Evolutionary conservation across 106 monocot genomes (phyloP), one percentile per base, ranked within the genome.

Genomic region (Allium sativum): DNA sequence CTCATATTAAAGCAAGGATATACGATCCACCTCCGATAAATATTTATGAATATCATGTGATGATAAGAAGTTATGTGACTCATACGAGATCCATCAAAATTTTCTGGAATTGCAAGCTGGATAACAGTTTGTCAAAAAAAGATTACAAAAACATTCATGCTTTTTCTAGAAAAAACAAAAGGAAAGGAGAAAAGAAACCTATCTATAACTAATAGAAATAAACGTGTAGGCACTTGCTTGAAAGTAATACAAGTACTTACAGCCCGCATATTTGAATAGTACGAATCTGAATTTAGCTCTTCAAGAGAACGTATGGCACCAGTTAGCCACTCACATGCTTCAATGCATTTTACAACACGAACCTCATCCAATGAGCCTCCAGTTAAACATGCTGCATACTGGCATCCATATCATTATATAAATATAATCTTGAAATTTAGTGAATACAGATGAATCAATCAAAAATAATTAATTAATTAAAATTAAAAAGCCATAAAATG

Each of bases 311-410:
- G 73, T 44, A 91, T 55, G 19, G 87, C 87, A 80, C 77, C 64
- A 62, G 82, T 88, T 65, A 96, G 79, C 96, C 96, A 96, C 72
- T 96, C 96, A 76, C 91, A 96, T 61, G 91, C 84, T 75, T 96
- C 96, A 65, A 96, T 69, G 53, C 77, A 87, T 64, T 87, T 82
- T 41, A 82, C 56, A 87, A 96, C 84, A 40, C 69, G 76, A 22
- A 66, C 63, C 44, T 96, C 96, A 69, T 91, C 91, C 62, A 96
- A 88, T 56, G 84, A 82, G 46, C 87, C 87, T 64, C 78, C 84
- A 45, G 78, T 91, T 51, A 96, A 66, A 65, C 71, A 73, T 82
- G 81, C 70, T 70, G 80, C 79, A 74, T 65, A 82, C 96, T 96
- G 82, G 44, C 48, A 74, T 66, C 48, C n/a, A 64, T 22, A 50